Conservation (phyloP, 805 yeast species). For the Jamesozyma spencerorum region DNA sequence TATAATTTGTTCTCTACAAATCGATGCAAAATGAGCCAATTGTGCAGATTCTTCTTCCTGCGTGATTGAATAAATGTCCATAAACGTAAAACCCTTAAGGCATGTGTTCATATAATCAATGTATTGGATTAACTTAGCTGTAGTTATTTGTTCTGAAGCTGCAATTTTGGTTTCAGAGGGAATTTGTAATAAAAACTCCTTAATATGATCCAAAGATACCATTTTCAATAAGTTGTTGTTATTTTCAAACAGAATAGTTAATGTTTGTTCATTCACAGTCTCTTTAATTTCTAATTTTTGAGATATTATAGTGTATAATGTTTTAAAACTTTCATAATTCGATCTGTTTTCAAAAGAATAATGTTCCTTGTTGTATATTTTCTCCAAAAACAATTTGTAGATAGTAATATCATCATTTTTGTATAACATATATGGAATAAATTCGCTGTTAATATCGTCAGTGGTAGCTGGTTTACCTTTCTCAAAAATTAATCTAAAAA, state of each 20-base stretch:
- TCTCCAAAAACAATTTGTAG: constrained; percentile 11
- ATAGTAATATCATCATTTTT: constrained; percentile 4
- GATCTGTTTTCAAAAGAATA: constrained; percentile 12
- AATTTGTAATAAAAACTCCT: constrained; percentile 9
- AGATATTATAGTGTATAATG: constrained; percentile 2
- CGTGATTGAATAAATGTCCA: constrained; percentile 15
- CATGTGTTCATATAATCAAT: constrained; percentile 10
- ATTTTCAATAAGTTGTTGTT: constrained; percentile 8
- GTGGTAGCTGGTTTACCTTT: not conserved
- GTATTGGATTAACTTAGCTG: constrained; percentile 10
- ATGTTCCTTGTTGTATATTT: constrained; percentile 8
- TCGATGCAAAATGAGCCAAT: constrained; percentile 17
- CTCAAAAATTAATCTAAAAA: constrained; percentile 10
- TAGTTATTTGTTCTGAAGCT: constrained; percentile 4
- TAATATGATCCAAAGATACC: constrained; percentile 4
- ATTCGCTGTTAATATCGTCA: constrained; percentile 11
- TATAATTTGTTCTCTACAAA: constrained; percentile 7
- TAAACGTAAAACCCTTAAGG: constrained; percentile 11
- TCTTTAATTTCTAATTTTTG: not conserved
- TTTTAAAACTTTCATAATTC: constrained; percentile 14
- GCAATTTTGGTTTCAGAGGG: constrained; percentile 6
- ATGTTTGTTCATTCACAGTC: constrained; percentile 3
- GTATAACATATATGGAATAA: constrained; percentile 17
- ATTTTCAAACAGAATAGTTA: constrained; percentile 18
- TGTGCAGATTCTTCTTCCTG: constrained; percentile 19